Conservation (phyloP, 1,284 basidiomycete genomes). For the Stygiomarasmius scandens region DNA sequence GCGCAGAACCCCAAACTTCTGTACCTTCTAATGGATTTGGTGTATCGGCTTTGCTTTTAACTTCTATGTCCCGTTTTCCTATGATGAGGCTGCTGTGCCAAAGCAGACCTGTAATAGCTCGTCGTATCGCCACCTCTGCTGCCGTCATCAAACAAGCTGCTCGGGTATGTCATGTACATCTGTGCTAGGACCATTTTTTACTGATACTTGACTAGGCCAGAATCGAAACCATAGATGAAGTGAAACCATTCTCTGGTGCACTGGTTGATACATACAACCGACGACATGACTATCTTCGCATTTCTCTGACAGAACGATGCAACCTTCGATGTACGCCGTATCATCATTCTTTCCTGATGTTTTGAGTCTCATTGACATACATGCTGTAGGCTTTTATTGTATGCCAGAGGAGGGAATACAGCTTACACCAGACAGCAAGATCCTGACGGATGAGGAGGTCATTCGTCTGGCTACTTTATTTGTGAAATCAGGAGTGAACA, state of each 20-base stretch:
- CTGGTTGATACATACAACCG: constrained; percentile 72
- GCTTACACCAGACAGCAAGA: constrained; percentile 68
- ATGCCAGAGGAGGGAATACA: constrained; percentile 86
- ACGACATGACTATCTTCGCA: constrained; percentile 81
- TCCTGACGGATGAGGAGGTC: constrained; percentile 79
- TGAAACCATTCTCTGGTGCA: constrained; percentile 49
- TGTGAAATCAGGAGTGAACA: constrained; percentile 80
- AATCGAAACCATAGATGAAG: constrained; percentile 56
- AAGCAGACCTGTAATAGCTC: background rate
- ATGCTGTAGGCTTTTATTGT: constrained; percentile 84
- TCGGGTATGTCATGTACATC: background rate
- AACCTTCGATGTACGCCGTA: constrained; percentile 76
- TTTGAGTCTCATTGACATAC: no score
- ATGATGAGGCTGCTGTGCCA: background rate
- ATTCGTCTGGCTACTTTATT: constrained; percentile 77
- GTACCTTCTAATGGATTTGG: background rate
- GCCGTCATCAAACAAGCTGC: background rate
- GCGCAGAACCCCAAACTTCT: no score
- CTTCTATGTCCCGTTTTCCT: background rate
- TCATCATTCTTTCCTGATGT: background rate
- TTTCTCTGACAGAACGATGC: constrained; percentile 86
- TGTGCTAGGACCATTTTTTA: background rate
- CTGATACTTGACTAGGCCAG: constrained; percentile 38
- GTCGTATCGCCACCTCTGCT: background rate
- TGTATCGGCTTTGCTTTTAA: background rate